Evolutionary conservation across 768 basidiomycete species (phyloP).

Genomic region (Russula abietina): DNA sequence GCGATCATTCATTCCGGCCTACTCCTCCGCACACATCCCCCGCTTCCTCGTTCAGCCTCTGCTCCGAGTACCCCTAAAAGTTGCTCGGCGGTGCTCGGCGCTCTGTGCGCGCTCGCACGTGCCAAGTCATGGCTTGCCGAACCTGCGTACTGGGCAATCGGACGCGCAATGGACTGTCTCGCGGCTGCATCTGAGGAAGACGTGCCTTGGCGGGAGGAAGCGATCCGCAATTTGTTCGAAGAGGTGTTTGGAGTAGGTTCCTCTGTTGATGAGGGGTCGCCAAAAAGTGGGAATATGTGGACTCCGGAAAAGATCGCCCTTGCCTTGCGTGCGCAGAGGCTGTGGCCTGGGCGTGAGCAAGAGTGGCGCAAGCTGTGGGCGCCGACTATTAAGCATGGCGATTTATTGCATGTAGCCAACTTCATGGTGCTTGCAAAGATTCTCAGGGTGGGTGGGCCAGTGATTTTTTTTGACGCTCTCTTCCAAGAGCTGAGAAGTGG

Average conservation of each 20-base stretch:
- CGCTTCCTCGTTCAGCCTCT: constrained; percentile 50
- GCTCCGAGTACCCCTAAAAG: constrained; percentile 51
- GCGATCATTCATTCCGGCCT: constrained; percentile 82
- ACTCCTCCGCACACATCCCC: constrained; percentile 54
- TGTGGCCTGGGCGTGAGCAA: constrained; percentile 49
- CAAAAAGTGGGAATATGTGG: constrained; percentile 47
- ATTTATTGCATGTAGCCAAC: constrained; percentile 66
- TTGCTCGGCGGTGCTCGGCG: constrained; percentile 52
- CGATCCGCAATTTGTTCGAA: constrained; percentile 45
- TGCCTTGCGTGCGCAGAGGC: constrained; percentile 59
- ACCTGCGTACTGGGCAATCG: constrained; percentile 81
- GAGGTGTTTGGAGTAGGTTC: constrained; percentile 44
- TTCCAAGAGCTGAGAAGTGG: neutral
- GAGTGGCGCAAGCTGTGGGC: constrained; percentile 56
- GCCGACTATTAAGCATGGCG: constrained; percentile 71
- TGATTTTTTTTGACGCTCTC: neutral
- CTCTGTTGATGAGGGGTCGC: neutral
- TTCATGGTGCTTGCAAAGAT: constrained; percentile 67
- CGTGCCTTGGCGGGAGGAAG: constrained; percentile 67
- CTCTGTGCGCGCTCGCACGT: constrained; percentile 65
- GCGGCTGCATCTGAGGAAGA: constrained; percentile 38
- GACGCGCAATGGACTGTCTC: constrained; percentile 56
- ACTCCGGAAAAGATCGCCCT: constrained; percentile 86
- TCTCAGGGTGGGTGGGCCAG: constrained; percentile 55
- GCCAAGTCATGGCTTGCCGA: constrained; percentile 89